Evolutionary conservation across 1,139 yeast genomes (phyloP), one percentile per base, ranked within the genome.

Genomic region (Zygosaccharomyces pseudobailii): DNA sequence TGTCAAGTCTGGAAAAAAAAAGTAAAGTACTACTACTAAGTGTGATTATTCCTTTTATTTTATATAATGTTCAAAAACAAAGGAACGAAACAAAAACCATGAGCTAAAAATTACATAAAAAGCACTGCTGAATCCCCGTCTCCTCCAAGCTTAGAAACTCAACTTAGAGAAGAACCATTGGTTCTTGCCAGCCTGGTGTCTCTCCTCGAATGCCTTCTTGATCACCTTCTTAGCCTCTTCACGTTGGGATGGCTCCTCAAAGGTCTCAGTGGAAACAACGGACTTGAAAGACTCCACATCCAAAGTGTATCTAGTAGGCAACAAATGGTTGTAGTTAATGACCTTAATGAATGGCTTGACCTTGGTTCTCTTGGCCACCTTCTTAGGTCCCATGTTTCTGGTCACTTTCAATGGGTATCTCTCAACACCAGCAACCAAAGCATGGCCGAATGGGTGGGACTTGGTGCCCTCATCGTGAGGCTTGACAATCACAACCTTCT

Each of bases 91-190:
- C 47, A 47, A 46, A 45, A 49, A 40, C 43, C 47, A 44, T 39
- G 47, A 46, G 52, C 52, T 49, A 49, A 45, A 49, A 46, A 45
- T 49, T 49, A 49, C 52, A 49, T 46, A 49, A 46, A 45, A 46
- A 45, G 47, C 52, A 46, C 45, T 47, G 45, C 30, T 41, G 52
- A 44, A 43, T 46, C 48, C 50, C 47, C 39, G 36, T 39, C 45
- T 47, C 45, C 44, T 43, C 53, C 27, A 8, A 24, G 57, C 60
- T 87, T 89, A 92, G 82, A 92, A 92, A 82, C 89, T 87, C 75
- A 92, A 87, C 82, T 92, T 92, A 78, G 95, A 85, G 88, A 92
- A 92, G 84, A 92, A 92, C 98, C 98, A 92, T 79, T 89, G 90
- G 90, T 90, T 90, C 87, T 90, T 89, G 76, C 98, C 98, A 72